Evolutionary conservation across 2,329 filamentous ascomycete species (phyloP), one percentile per base, ranked within the genome.

Genomic region (Fusarium buharicum): DNA sequence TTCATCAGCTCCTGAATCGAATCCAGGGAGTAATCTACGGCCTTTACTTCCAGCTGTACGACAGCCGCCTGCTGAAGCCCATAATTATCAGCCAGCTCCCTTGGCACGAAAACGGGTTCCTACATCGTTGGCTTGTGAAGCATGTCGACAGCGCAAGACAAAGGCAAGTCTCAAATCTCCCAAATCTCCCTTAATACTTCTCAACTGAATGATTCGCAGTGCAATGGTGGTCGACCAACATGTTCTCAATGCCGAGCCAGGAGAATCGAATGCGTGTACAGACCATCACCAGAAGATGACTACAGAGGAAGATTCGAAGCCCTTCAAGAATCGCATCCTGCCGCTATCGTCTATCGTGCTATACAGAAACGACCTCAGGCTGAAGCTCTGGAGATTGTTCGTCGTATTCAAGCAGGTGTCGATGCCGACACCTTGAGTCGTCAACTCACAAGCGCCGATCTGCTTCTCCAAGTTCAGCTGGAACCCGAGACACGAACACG

Each of bases 391-490:
- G 56, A 59, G 11, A 53, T 59, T 0, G 6, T 59, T 1, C 17
- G 39, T 2, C 27, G 48, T 2, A 43, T 60, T 0, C 41, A 54
- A 9, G 8, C 43, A 13, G 55, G 55, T 4, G 36, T 45, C 2
- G 43, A 60, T 8, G 28, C 55, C 0, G 55, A 59, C 2, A 48
- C 55, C 0, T 13, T 60, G n/a, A n/a, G 31, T 8, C 38, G 14
- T 0, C 55, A 59, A 4, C 37, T 60, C 0, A 49, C 33, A 11
- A 49, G 14, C 4, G 55, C 41, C 12, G 38, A 60, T 18, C 14
- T 59, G 9, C 55, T 59, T 2, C 38, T 59, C 2, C 57, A 60
- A 39, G 41, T 60, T 8, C 49, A 20, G 3, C 37, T 60, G 0
- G 30, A 41, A 1, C 57, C 57, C 2, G 57, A 60, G 20, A 49